Percentiles rank a stretch among this genome's conserved stretches.
Evolutionary conservation across 2,329 filamentous ascomycete species (phyloP).

Genomic region (Aspergillus floridensis): DNA sequence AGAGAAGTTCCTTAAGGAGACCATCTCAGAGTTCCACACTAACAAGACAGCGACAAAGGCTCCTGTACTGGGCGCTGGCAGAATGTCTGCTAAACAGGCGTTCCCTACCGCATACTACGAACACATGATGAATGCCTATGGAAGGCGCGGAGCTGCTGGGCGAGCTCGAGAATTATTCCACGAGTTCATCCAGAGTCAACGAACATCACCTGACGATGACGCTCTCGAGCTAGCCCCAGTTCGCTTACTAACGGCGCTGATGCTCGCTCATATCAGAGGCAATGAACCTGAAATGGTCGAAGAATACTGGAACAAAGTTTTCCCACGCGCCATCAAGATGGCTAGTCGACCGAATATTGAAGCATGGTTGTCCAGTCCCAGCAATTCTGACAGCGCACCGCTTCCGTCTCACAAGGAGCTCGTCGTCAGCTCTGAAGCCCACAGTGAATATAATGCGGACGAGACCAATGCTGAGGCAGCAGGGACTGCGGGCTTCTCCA

Average conservation of each 20-base stretch:
- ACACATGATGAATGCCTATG: slow-evolving; percentile 57
- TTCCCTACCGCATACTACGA: slow-evolving; percentile 54
- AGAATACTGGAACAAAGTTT: slow-evolving; percentile 64
- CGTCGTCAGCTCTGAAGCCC: neutral
- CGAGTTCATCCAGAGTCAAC: slow-evolving; percentile 43
- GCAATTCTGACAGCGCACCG: slow-evolving; percentile 12
- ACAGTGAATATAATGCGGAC: neutral
- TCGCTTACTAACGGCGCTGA: slow-evolving; percentile 61
- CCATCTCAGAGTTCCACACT: slow-evolving; percentile 38
- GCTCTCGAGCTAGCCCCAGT: slow-evolving; percentile 47
- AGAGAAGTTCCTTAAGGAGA: slow-evolving; percentile 38
- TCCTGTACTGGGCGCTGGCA: slow-evolving; percentile 35
- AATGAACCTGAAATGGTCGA: slow-evolving; percentile 60
- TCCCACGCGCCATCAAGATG: slow-evolving; percentile 51
- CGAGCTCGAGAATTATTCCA: slow-evolving; percentile 57
- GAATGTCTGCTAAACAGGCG: slow-evolving; percentile 38
- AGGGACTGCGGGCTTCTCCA: neutral
- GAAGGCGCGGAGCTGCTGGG: slow-evolving; percentile 44
- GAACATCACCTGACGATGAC: slow-evolving; percentile 11
- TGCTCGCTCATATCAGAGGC: slow-evolving; percentile 63
- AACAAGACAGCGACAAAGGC: slow-evolving; percentile 46
- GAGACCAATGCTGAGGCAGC: neutral
- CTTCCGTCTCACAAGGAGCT: slow-evolving; percentile 11
- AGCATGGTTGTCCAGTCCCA: slow-evolving; percentile 15
- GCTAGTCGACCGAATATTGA: slow-evolving; percentile 37